These are phyloP conservation scores for Fusarium napiforme DNA, from an alignment of 2,329 filamentous ascomycete genomes.

Conservation along the genomic window DNA sequence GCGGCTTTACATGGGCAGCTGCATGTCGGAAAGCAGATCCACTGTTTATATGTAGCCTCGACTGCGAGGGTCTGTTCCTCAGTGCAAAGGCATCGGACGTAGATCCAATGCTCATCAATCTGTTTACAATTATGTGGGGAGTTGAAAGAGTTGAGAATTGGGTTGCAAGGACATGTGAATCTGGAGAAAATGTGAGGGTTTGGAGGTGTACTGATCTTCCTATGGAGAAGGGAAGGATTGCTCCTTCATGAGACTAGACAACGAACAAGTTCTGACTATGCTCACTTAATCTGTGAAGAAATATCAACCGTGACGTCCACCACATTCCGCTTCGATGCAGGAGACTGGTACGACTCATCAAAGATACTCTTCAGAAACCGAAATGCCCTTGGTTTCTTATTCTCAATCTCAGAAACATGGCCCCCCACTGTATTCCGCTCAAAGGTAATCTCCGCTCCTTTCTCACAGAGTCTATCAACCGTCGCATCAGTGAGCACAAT, in stretches of 20 bases:
- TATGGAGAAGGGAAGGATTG: neutral
- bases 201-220: neutral
- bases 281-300: neutral
- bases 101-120: neutral
- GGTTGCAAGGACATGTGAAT: neutral
- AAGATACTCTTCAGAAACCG: slow-evolving; percentile 31
- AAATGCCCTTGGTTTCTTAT: slow-evolving; percentile 22
- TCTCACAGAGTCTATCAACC: slow-evolving; percentile 53
- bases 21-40: neutral
- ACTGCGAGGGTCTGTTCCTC: slow-evolving; percentile 9
- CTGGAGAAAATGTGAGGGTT: neutral
- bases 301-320: neutral
- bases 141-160: slow-evolving; percentile 21
- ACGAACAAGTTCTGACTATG: too few relatives aligned
- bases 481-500: slow-evolving; percentile 57
- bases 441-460: slow-evolving; percentile 56
- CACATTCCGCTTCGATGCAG: neutral
- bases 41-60: slow-evolving; percentile 1
- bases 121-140: slow-evolving; percentile 22
- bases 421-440: slow-evolving; percentile 56
- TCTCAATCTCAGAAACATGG: slow-evolving; percentile 48
- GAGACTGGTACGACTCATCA: slow-evolving; percentile 22
- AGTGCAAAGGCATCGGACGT: slow-evolving; percentile 6
- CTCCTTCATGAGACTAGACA: neutral
- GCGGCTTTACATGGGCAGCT: neutral